These are phyloP conservation scores for Artomyces pyxidatus DNA, from an alignment of 768 basidiomycete species.

Conservation along the genomic window DNA sequence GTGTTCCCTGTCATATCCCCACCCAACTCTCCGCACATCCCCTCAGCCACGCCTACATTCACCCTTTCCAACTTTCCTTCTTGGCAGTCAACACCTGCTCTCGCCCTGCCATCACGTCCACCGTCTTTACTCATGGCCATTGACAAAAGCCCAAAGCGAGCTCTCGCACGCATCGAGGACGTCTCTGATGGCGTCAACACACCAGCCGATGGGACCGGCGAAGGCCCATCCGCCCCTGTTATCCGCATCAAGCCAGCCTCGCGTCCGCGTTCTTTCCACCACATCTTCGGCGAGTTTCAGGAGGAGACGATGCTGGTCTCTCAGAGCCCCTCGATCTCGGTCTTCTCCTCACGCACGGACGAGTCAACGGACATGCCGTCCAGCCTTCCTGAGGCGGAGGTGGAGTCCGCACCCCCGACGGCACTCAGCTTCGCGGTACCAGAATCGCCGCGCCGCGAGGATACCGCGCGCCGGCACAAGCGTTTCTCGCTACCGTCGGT, in stretches of 20 bases:
- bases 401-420: constrained; percentile 5
- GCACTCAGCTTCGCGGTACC: background rate
- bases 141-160: constrained; percentile 23
- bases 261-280: constrained; percentile 57
- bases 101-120: constrained; percentile 18
- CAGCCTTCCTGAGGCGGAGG: constrained; percentile 16
- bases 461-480: constrained; percentile 55
- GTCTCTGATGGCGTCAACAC: constrained; percentile 2
- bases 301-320: constrained; percentile 7
- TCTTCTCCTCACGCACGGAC: constrained; percentile 20
- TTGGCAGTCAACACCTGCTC: constrained; percentile 42
- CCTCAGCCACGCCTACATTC: constrained; percentile 31
- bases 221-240: constrained; percentile 11
- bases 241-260: constrained; percentile 25
- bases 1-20: constrained; percentile 61
- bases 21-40: constrained; percentile 12
- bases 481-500: constrained; percentile 75
- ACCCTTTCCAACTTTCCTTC: constrained; percentile 49
- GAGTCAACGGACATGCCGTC: constrained; percentile 16
- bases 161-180: constrained; percentile 17
- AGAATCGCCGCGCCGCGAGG: constrained; percentile 34
- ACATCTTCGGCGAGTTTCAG: constrained; percentile 59
- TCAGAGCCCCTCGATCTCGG: constrained; percentile 21
- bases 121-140: constrained; percentile 34
- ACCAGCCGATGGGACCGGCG: constrained; percentile 3